A percentile compares a stretch with the other conserved stretches of the same genome.
Evolutionary conservation across 2,329 filamentous ascomycete genomes (phyloP).

Genomic region (Apiospora arundinis): DNA sequence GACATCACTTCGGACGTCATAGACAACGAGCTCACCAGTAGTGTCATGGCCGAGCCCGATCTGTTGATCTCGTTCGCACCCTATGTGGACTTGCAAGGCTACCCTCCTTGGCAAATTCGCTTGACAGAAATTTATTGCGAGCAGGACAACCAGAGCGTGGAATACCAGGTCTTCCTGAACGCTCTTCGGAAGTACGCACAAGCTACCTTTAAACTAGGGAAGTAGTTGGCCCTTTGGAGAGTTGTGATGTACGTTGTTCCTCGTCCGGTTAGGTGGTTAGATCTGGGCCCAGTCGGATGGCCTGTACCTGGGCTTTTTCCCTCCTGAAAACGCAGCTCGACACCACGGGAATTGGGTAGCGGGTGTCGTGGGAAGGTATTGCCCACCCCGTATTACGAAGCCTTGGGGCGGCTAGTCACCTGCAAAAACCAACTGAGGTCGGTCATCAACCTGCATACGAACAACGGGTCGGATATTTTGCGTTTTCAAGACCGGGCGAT

Average conservation of each 20-base stretch:
- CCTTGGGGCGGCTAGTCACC: background rate
- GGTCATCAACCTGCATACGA: background rate
- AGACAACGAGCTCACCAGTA: slow-evolving; percentile 82
- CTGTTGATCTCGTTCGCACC: slow-evolving; percentile 87
- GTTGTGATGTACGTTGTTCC: slow-evolving; percentile 17
- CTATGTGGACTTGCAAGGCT: slow-evolving; percentile 83
- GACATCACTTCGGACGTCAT: slow-evolving; percentile 89
- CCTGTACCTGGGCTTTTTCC: background rate
- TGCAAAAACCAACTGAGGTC: background rate
- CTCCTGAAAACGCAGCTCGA: background rate
- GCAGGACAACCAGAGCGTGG: slow-evolving; percentile 79
- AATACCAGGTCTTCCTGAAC: slow-evolving; percentile 91
- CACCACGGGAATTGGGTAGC: background rate
- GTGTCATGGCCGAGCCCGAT: slow-evolving; percentile 88
- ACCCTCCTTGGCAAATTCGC: slow-evolving; percentile 95
- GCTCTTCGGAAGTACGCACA: slow-evolving; percentile 84
- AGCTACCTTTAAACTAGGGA: slow-evolving; percentile 87
- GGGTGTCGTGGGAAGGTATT: background rate
- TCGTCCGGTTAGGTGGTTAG: background rate
- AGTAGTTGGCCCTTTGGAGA: slow-evolving; percentile 44
- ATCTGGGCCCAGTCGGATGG: background rate
- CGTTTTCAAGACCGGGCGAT: background rate
- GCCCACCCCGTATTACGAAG: background rate
- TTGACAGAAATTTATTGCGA: slow-evolving; percentile 91
- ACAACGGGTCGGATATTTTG: background rate